Conservation (phyloP, 768 basidiomycete genomes). For the Termitomyces sp. region DNA sequence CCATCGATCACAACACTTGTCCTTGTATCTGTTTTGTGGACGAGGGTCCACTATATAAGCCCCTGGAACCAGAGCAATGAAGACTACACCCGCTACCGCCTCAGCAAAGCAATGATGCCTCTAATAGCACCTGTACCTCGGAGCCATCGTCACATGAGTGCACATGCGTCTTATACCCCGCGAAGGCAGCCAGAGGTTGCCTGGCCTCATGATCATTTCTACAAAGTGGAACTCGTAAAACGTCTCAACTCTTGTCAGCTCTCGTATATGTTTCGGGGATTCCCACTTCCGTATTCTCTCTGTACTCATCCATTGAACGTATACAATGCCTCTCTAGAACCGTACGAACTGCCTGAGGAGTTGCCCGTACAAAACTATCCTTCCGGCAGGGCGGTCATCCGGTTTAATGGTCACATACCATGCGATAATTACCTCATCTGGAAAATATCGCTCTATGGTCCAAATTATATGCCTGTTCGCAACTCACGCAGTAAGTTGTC, state of each 20-base stretch:
- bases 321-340: slow-evolving; percentile 19
- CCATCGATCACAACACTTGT: slow-evolving; percentile 9
- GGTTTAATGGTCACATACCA: slow-evolving; percentile 17
- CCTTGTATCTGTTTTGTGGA: slow-evolving; percentile 12
- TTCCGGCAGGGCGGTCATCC: slow-evolving; percentile 20
- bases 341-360: slow-evolving; percentile 31
- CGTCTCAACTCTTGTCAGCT: slow-evolving; percentile 25
- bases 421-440: slow-evolving; percentile 22
- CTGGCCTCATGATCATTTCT: slow-evolving; percentile 9
- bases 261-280: slow-evolving; percentile 26
- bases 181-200: slow-evolving; percentile 3
- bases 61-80: not conserved
- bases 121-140: slow-evolving; percentile 2
- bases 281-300: slow-evolving; percentile 27
- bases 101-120: slow-evolving; percentile 2
- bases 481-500: slow-evolving; percentile 20
- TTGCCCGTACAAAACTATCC: slow-evolving; percentile 15
- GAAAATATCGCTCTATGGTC: slow-evolving; percentile 22
- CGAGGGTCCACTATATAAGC: slow-evolving; percentile 9
- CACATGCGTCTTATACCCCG: slow-evolving; percentile 2
- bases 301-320: slow-evolving; percentile 16
- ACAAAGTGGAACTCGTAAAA: slow-evolving; percentile 23
- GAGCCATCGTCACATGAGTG: slow-evolving; percentile 1
- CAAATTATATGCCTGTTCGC: slow-evolving; percentile 15
- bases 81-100: not conserved